Base-by-base conservation (phyloP, 2,329 filamentous ascomycete genomes). In the Nigrospora osmanthi region DNA sequence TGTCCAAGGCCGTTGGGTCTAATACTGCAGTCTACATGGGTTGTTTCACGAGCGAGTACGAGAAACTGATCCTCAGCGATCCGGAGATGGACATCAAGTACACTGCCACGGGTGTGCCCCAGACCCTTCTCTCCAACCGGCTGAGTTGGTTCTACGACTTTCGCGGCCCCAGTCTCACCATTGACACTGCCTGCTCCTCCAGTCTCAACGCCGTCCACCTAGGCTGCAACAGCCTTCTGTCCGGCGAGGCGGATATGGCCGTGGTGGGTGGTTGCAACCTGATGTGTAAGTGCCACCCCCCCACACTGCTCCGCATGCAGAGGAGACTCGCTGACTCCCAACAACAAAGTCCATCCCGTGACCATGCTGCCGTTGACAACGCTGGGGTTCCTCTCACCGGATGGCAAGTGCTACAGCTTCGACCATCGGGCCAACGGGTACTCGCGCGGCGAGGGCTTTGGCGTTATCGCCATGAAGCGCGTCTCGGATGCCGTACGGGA, bases 401-500 rank as follows among this genome's bases (percentile, higher is more conserved):
- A 72, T 44, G 73, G 75, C 2, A 73, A 66, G 46, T 71, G 66
- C 34, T 71, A 71, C 47, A 75, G 74, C 6, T 82, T 76, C 54
- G 80, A 81, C 51, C 56, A 65, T 15, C 67, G 69, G 3, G 81
- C 77, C 14, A 75, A 78, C 46, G 83, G 82, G 1, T 86, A 85
- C 54, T 79, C 74, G 0, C 69, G 81, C 30, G 81, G 80, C 1
- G 82, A 86, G 53, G 82, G 80, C 0, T 66, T 77, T 23, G 78
- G 71, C 0, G 68, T 76, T 15, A 59, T 85, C 2, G 54, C 84
- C 4, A 54, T 85, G 38, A 85, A 84, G 59, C 70, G 70, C 2
- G 61, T 84, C 0, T 63, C 67, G 6, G 72, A 80, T 55, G 81
- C 81, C 1, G 50, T 83, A 4, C 62, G 64, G 11, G 75, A 79